Percentiles rank a stretch among this genome's conserved stretches.
These are phyloP conservation scores for Colletotrichum sp. DNA, from an alignment of 2,329 filamentous ascomycete genomes.

Conservation along the genomic window DNA sequence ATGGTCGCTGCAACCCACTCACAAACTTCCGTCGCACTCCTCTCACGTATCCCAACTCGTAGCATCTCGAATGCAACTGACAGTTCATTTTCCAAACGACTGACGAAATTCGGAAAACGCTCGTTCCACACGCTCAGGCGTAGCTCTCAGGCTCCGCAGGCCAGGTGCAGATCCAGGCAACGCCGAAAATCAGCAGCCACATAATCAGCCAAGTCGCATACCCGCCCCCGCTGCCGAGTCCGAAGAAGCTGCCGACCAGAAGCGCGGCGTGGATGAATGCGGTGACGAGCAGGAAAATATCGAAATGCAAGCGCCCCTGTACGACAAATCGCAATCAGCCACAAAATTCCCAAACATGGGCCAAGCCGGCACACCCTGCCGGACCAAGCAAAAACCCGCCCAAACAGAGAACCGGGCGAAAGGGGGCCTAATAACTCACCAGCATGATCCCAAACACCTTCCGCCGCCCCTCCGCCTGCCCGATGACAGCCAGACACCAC, in stretches of 20 bases:
- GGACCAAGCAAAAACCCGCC: neutral
- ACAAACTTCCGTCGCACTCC: neutral
- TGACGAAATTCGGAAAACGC: neutral
- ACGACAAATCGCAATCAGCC: neutral
- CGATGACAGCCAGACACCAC: constrained; percentile 13
- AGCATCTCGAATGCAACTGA: neutral
- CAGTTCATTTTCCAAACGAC: neutral
- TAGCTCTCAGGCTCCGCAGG: constrained; percentile 6
- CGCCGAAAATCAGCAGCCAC: constrained; percentile 16
- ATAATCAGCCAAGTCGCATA: constrained; percentile 10
- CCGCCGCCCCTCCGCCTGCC: constrained; percentile 8
- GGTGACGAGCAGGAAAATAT: neutral
- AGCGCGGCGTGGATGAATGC: constrained; percentile 5
- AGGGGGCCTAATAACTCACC: neutral
- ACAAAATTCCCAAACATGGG: neutral
- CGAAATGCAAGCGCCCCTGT: constrained; percentile 8
- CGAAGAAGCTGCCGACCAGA: constrained; percentile 1
- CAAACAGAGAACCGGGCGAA: too few species aligned
- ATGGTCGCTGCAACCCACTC: neutral
- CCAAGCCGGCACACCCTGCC: neutral
- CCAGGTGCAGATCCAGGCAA: constrained; percentile 14
- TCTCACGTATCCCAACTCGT: too few species aligned
- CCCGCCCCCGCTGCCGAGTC: neutral
- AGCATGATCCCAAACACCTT: constrained; percentile 11
- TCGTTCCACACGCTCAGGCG: neutral